These are phyloP conservation scores for Poronia punctata DNA, from an alignment of 495 filamentous ascomycete species.

Conservation along the genomic window DNA sequence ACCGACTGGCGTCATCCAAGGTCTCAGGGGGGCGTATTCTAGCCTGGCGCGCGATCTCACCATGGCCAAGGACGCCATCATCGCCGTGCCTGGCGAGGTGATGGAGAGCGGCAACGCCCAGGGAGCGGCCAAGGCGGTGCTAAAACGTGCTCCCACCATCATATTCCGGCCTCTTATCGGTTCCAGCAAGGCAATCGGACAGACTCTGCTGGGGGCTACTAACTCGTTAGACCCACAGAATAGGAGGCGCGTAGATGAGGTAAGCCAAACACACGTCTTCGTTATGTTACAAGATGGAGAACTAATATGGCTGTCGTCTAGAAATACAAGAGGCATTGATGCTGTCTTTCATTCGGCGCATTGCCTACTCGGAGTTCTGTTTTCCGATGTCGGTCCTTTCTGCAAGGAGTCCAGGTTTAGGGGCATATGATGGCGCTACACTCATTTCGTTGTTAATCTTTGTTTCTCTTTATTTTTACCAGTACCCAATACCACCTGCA, in stretches of 20 bases:
- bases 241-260: constrained; percentile 77
- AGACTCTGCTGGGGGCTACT: constrained; percentile 86
- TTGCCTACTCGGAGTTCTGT: constrained; percentile 2
- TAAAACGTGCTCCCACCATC: constrained; percentile 78
- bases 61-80: constrained; percentile 78
- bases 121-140: constrained; percentile 74
- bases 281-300: not conserved
- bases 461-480: not conserved
- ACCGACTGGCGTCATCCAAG: constrained; percentile 78
- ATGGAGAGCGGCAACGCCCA: constrained; percentile 79
- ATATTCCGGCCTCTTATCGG: constrained; percentile 88
- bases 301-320: constrained; percentile 22
- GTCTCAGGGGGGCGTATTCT: constrained; percentile 70
- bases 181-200: constrained; percentile 79
- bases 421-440: constrained; percentile 8
- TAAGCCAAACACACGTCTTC: constrained; percentile 39
- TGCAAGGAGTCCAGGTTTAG: constrained; percentile 6
- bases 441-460: constrained; percentile 4
- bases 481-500: not conserved
- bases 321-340: constrained; percentile 38
- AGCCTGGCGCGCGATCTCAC: constrained; percentile 82
- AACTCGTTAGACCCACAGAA: constrained; percentile 86
- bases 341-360: not conserved
- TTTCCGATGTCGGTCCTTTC: constrained; percentile 3
- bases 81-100: constrained; percentile 88